Conservation (phyloP, 495 filamentous ascomycete genomes). For the Podospora didyma region DNA sequence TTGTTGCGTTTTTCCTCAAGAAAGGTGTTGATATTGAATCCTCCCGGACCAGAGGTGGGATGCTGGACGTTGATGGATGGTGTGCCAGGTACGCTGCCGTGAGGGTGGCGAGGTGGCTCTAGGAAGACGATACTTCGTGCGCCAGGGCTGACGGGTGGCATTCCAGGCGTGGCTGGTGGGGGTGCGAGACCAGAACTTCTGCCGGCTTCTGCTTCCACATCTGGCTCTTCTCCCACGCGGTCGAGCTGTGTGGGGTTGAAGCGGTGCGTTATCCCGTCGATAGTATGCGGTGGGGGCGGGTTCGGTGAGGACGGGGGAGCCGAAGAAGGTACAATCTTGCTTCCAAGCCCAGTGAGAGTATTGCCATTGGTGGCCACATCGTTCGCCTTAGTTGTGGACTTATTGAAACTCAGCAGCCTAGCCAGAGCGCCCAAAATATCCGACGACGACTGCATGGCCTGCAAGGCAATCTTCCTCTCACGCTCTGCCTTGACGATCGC, state of each 20-base stretch:
- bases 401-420: not conserved
- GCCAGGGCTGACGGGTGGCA: not conserved
- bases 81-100: not conserved
- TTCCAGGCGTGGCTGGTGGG: not conserved
- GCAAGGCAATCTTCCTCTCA: not conserved
- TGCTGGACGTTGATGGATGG: not conserved
- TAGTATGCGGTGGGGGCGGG: not conserved
- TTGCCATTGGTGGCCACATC: no score
- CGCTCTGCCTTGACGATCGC: constrained; percentile 51
- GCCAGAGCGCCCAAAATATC: not conserved
- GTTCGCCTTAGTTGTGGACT: not conserved
- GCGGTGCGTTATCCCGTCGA: not conserved
- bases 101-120: not conserved
- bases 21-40: not conserved
- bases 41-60: no score
- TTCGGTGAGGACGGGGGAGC: not conserved
- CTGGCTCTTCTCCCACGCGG: not conserved
- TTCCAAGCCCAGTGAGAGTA: no score
- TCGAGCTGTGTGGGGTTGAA: not conserved
- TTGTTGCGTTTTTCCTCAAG: constrained; percentile 15
- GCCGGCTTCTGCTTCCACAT: not conserved
- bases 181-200: not conserved
- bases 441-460: not conserved
- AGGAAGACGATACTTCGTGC: not conserved
- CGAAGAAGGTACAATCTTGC: no score